Evolutionary conservation across 495 filamentous ascomycete species (phyloP), one percentile per base, ranked within the genome.

Genomic region (Penicillium cataractarum): DNA sequence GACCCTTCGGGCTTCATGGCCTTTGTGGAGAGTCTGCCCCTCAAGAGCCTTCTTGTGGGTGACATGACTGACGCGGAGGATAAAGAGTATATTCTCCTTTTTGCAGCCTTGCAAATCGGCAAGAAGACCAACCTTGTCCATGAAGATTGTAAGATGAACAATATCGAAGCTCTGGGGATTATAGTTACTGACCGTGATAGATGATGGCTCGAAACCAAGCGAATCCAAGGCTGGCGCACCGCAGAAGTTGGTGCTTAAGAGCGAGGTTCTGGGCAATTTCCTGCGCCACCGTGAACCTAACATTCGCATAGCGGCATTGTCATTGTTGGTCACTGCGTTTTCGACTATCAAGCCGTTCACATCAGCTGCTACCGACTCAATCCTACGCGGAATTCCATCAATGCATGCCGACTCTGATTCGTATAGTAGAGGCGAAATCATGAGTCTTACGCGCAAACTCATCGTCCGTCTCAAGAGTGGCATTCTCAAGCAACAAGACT

Each of bases 341-440:
- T 84, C 89, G 7, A 86, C 86, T 1, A 89, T 90, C 4, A 87
- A 86, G 29, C 90, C 92, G 9, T 85, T 94, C 19, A 85, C 87
- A 0, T 50, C 76, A 4, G 76, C 71, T 44, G 82, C 87, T 0
- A 81, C 93, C 3, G 63, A 65, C n/a, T 80, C 87, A 2, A 80
- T 97, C 26, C 75, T 83, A 40, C 76, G 70, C 42, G 82, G 87
- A 37, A 75, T 97, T 0, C 80, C 84, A 3, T 81, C 86, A 3
- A 86, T 96, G 54, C 87, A 93, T 74, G 84, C 88, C 4, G 92
- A 97, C 61, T 87, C 89, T n/a, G 91, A 97, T 66, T 86, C 94
- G 8, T 89, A 92, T 64, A 83, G 90, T 61, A 84, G 94, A 54
- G 87, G 92, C 40, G 91, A 95, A 62, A 78, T 93, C 2, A 77